Conservation (phyloP, 805 yeast species). For the Spathaspora arborariae region DNA sequence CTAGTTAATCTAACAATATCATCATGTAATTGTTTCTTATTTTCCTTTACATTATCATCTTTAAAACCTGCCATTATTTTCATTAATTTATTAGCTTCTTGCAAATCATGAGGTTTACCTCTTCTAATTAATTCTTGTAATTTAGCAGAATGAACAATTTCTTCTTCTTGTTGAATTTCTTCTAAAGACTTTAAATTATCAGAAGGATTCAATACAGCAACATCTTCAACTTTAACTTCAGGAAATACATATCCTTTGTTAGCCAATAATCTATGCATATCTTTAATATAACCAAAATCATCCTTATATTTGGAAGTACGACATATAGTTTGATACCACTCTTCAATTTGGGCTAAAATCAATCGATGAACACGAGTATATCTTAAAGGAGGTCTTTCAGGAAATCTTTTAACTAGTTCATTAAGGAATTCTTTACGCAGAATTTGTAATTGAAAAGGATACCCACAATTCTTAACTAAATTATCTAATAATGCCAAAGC, state of each 20-base stretch:
- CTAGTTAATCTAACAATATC: conserved; percentile 81
- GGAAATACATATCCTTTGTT: conserved; percentile 95
- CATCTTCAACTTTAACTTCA: conserved; percentile 82
- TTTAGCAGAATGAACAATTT: conserved; percentile 89
- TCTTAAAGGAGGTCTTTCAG: conserved; percentile 88
- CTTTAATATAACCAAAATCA: conserved; percentile 87
- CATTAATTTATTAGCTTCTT: conserved; percentile 96
- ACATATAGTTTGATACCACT: conserved; percentile 95
- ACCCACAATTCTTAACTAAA: conserved; percentile 95
- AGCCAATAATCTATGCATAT: conserved; percentile 87
- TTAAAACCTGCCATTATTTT: conserved; percentile 97
- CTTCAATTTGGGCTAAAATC: conserved; percentile 87
- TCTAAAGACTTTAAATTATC: conserved; percentile 84
- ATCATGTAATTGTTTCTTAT: conserved; percentile 73
- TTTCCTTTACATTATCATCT: conserved; percentile 71
- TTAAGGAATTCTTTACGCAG: conserved; percentile 92
- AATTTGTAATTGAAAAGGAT: conserved; percentile 92
- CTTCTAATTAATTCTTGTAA: conserved; percentile 92
- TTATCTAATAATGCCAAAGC: conserved; percentile 84
- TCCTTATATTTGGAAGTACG: conserved; percentile 85
- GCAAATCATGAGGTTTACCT: conserved; percentile 92
- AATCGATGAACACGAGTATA: conserved; percentile 80
- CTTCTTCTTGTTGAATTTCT: conserved; percentile 90
- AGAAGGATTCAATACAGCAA: conserved; percentile 87
- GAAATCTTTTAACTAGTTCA: conserved; percentile 88